Evolutionary conservation across 139 green algal species (phyloP).

Genomic region (Volvox africanus): DNA sequence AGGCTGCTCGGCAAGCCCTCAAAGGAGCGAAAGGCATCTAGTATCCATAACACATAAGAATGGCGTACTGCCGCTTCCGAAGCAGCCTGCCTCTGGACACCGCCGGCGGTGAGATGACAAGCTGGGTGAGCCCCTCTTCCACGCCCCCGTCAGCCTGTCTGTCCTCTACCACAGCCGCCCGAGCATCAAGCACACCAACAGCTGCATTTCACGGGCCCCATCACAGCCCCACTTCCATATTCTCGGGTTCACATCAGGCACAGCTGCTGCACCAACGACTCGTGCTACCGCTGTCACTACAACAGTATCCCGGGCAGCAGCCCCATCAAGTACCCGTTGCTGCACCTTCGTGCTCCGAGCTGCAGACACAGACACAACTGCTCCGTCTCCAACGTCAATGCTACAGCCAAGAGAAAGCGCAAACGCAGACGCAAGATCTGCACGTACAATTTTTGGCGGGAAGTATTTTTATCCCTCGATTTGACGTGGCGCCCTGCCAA

Average conservation of each 20-base stretch:
- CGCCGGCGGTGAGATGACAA: background rate
- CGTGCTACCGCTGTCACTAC: background rate
- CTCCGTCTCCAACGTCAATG: background rate
- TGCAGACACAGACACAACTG: background rate
- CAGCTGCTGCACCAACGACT: background rate
- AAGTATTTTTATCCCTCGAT: too few relatives aligned
- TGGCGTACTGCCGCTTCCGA: background rate
- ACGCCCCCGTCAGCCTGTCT: constrained; percentile 1
- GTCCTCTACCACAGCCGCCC: background rate
- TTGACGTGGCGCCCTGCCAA: background rate
- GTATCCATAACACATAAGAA: background rate
- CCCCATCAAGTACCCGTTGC: background rate
- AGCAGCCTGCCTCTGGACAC: background rate
- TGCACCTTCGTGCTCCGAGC: background rate
- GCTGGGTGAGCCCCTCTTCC: background rate
- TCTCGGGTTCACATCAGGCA: background rate
- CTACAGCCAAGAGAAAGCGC: background rate
- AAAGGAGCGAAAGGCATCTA: too few relatives aligned
- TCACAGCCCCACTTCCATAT: background rate
- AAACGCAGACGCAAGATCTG: background rate
- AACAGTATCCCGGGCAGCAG: background rate
- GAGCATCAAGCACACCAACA: background rate
- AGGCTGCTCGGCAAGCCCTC: background rate
- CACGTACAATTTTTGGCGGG: too few relatives aligned
- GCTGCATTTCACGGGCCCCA: background rate